Base-by-base conservation (phyloP, 1,284 basidiomycete species). In the Lignosus rhinocerotis region DNA sequence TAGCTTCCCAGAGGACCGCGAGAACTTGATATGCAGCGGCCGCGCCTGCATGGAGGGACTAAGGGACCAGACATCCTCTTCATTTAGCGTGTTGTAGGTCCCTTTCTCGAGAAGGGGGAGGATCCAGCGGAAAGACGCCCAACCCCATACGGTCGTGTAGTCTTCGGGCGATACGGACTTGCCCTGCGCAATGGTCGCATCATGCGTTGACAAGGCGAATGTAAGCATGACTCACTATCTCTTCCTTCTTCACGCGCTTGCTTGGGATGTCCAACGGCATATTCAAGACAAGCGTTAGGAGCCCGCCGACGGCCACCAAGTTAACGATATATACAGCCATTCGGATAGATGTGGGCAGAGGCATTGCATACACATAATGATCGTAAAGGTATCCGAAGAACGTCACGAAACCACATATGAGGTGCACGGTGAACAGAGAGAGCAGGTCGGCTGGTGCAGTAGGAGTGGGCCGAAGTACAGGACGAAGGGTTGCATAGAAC, bases 121-220 rank as follows among this genome's bases (percentile, higher is more conserved):
- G 46, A 94, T 78, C 93, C 93, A 95, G 31, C 69, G 74, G 74
- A 94, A 95, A 0, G 88, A 86, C n/a, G 90, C 74, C 89, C 92
- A 94, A 6, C 84, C 80, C 74, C 81, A 87, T 0, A 95, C 77
- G 0, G 85, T 80, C 4, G 89, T 88, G 62, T 87, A 86, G 68
- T 94, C 92, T 70, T 96, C 93, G 0, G 84, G 84, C 0, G 82
- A 78, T 42, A 87, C 67, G n/a, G 79, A 70, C 54, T 73, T 67
- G 8, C 83, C 84, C 85, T 87, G 51, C 25, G 33, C 39, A 39
- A 58, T 30, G 34, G 32, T 42, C 36, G 49, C 36, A 41, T 47
- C 43, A 45, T 33, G 25, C 58, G 21, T 39, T 17, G 12, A 10
- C 17, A 32, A 19, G 38, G 46, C 25, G n/a, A 11, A 32, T 10